These are phyloP conservation scores for Physcomitrium patens DNA, from an alignment of 225 moss, liverwort and hornwort species.

Conservation along the genomic window DNA sequence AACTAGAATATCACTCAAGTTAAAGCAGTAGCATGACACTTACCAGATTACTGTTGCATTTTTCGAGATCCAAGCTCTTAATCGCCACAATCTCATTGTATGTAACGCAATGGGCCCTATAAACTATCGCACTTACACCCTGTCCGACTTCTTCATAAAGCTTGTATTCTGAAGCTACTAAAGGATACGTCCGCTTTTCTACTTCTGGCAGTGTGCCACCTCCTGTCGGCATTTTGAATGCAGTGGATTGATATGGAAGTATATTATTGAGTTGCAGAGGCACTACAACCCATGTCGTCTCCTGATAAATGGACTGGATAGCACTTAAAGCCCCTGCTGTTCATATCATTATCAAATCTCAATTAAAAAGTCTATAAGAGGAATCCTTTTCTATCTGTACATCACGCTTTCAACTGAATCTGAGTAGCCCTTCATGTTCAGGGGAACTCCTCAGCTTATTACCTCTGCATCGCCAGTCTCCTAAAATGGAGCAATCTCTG, in stretches of 20 bases:
- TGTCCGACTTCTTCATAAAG: constrained; percentile 78
- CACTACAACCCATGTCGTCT: background rate
- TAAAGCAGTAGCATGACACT: background rate
- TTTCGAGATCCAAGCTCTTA: constrained; percentile 76
- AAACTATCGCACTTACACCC: constrained; percentile 77
- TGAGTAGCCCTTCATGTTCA: background rate
- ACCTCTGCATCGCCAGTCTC: background rate
- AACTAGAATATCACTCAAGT: background rate
- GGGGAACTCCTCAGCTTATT: background rate
- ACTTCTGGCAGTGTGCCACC: constrained; percentile 36
- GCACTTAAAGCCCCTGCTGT: background rate
- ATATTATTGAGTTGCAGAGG: constrained; percentile 11
- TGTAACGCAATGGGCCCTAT: constrained; percentile 66
- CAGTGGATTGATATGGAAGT: background rate
- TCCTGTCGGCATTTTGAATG: constrained; percentile 24
- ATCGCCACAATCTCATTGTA: constrained; percentile 62
- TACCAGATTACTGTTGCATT: constrained; percentile 67
- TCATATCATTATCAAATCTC: background rate
- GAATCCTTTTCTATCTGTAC: background rate
- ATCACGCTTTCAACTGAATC: background rate
- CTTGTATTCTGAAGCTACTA: constrained; percentile 58
- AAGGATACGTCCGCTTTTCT: constrained; percentile 46
- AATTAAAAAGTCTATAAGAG: background rate
- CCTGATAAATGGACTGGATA: background rate
- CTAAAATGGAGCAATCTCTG: background rate